Evolutionary conservation across 1,139 yeast genomes (phyloP).

Genomic region (Kazachstania sp.): DNA sequence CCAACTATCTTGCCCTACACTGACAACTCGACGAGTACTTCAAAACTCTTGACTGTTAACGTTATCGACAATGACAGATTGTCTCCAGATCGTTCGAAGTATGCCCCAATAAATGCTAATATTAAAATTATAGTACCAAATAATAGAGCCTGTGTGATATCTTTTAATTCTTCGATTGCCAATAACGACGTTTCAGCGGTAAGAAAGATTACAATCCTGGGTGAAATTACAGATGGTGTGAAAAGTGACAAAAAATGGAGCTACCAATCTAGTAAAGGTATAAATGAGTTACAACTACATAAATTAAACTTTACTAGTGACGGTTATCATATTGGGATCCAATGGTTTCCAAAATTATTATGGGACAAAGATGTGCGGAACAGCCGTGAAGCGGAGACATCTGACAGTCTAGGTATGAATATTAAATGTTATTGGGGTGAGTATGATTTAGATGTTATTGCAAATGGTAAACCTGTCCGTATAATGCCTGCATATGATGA

Average conservation of each 20-base stretch:
- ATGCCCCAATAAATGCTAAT: conserved; percentile 61
- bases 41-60: conserved; percentile 38
- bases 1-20: conserved; percentile 43
- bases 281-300: conserved; percentile 52
- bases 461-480: conserved; percentile 32
- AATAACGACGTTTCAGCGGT: conserved; percentile 45
- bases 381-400: conserved; percentile 30
- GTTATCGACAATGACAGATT: conserved; percentile 42
- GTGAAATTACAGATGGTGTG: conserved; percentile 27
- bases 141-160: conserved; percentile 54
- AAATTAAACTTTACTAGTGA: conserved; percentile 51
- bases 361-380: conserved; percentile 14
- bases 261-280: conserved; percentile 52
- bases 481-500: conserved; percentile 66
- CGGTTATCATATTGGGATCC: conserved; percentile 53
- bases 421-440: conserved; percentile 73
- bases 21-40: conserved; percentile 19
- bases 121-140: conserved; percentile 49
- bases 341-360: conserved; percentile 68
- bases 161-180: conserved; percentile 42
- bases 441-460: conserved; percentile 39
- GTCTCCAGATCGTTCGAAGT: conserved; percentile 38
- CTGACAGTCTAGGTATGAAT: conserved; percentile 41
- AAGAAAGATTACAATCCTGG: conserved; percentile 42
- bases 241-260: conserved; percentile 28